A percentile compares a stretch with the other conserved stretches of the same genome.
Conservation (phyloP, 1,284 basidiomycete species). For the Tetrapyrgos nigripes region DNA sequence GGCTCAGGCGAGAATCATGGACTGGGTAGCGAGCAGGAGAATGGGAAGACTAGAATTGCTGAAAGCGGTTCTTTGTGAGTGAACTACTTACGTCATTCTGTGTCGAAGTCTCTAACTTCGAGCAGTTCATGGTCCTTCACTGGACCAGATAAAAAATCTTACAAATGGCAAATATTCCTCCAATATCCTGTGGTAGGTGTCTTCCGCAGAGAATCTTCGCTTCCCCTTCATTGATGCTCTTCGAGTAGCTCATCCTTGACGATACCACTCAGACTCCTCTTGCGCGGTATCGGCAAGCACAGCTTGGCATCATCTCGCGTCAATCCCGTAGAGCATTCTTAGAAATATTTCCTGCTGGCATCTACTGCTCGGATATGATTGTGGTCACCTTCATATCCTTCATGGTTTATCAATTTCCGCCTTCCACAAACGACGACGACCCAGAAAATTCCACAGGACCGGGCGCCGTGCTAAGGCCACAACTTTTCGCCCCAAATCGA, state of each 20-base stretch:
- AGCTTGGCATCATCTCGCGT: conserved; percentile 47
- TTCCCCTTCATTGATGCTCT: background rate
- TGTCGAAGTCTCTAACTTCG: background rate
- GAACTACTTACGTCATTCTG: background rate
- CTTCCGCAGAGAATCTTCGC: background rate
- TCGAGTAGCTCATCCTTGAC: conserved; percentile 34
- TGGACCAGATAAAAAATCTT: conserved; percentile 40
- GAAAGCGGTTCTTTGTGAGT: background rate
- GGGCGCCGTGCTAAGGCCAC: too few relatives aligned
- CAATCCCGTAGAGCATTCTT: conserved; percentile 40
- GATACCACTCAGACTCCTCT: conserved; percentile 37
- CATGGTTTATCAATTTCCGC: conserved; percentile 28
- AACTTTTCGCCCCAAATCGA: too few relatives aligned
- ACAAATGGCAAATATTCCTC: conserved; percentile 45
- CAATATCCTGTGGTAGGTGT: conserved; percentile 41
- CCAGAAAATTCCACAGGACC: background rate
- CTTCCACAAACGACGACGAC: too few relatives aligned
- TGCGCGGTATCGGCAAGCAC: conserved; percentile 45
- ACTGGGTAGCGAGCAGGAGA: background rate
- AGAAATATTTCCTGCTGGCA: conserved; percentile 43
- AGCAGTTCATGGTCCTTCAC: conserved; percentile 43
- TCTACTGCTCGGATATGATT: conserved; percentile 40
- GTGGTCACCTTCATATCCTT: conserved; percentile 47
- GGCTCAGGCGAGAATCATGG: background rate
- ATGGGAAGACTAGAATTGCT: background rate